phyloP scores from a whole-genome alignment of 441 rosid species.

The Eruca vesicaria region DNA sequence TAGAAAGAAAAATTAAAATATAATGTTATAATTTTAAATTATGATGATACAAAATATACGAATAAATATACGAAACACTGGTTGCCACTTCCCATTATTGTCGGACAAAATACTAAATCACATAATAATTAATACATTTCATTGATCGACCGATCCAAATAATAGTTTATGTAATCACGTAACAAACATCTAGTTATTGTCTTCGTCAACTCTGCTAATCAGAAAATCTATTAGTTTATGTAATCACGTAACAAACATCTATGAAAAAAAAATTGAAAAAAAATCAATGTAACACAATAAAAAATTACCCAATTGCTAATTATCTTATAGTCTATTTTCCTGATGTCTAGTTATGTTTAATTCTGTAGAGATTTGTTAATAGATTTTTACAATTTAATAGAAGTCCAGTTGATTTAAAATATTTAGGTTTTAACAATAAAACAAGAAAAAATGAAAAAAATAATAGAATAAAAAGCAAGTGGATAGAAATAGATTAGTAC shows the following conservation, averaged over 20 bases:
- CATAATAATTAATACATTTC: neutral
- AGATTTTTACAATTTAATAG: neutral
- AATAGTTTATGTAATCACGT: constrained; percentile 17
- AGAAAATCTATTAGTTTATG: no score
- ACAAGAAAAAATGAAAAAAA: neutral
- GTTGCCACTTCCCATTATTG: constrained; percentile 29
- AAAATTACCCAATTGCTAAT: no score
- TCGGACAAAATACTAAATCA: neutral
- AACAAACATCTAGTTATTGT: neutral
- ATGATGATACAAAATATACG: neutral
- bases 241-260: no score
- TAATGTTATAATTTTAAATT: neutral
- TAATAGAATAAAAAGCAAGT: constrained; percentile 31
- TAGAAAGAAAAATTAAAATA: neutral
- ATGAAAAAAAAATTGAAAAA: no score
- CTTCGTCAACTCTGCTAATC: no score
- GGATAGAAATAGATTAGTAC: constrained; percentile 32
- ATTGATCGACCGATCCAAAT: constrained; percentile 7
- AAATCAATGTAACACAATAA: no score
- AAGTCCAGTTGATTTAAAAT: constrained; percentile 5
- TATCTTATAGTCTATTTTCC: no score
- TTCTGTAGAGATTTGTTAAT: no score
- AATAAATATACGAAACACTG: constrained; percentile 13
- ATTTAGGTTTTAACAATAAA: neutral
- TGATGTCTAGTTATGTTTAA: neutral